Conservation (phyloP, 768 basidiomycete species). For the Leccinum olivaceopallidum region DNA sequence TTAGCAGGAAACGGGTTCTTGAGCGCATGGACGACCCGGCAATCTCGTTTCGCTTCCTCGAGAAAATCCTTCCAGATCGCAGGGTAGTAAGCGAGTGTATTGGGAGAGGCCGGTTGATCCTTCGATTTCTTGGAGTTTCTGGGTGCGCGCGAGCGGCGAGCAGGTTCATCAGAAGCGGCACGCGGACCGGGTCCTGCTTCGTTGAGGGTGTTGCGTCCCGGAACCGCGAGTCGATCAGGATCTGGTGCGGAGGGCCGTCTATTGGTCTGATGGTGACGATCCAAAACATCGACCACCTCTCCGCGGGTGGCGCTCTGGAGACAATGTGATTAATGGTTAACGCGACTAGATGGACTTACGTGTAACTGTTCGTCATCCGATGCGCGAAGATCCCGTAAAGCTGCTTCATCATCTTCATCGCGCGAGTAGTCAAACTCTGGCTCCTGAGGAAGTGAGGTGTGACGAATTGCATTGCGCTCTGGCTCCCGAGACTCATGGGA, state of each 20-base stretch:
- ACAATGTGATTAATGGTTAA: neutral
- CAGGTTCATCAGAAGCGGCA: neutral
- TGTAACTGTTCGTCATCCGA: neutral
- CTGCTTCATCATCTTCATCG: neutral
- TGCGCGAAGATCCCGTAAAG: neutral
- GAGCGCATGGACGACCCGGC: too few relatives aligned
- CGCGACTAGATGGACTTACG: neutral
- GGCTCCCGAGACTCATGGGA: neutral
- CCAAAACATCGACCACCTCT: neutral
- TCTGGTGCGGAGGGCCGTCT: neutral
- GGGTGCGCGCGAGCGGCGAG: too few relatives aligned
- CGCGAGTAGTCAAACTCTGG: neutral
- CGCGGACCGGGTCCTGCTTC: neutral
- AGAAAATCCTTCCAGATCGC: too few relatives aligned
- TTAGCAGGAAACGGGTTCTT: too few relatives aligned
- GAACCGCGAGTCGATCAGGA: neutral
- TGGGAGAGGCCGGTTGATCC: too few relatives aligned
- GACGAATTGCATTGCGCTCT: neutral
- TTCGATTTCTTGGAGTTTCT: too few relatives aligned
- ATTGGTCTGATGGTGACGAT: neutral
- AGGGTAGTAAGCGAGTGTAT: too few relatives aligned
- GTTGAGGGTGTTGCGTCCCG: neutral
- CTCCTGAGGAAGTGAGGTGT: neutral
- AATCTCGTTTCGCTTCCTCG: too few relatives aligned
- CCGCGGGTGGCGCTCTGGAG: neutral